Percentiles rank a stretch among this genome's conserved stretches.
Evolutionary conservation across 2,329 filamentous ascomycete species (phyloP).

Genomic region (Sporothrix euskadiensis): DNA sequence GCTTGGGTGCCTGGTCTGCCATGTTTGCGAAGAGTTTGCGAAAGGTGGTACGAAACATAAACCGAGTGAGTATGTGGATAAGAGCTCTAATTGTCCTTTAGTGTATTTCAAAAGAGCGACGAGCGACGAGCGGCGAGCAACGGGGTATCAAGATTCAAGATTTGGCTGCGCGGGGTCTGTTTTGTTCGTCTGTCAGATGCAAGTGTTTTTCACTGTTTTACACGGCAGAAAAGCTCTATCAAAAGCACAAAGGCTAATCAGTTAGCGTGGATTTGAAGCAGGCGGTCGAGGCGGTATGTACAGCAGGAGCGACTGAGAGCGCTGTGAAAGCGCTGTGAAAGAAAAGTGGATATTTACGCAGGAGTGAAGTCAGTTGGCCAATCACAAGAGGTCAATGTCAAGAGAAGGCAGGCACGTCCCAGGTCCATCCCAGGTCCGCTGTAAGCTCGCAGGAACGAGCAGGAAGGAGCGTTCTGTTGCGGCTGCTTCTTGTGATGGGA

Average conservation of each 20-base stretch:
- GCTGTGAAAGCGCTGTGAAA: neutral
- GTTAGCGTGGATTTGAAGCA: slow-evolving; percentile 9
- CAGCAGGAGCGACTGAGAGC: neutral
- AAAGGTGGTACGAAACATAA: slow-evolving; percentile 42
- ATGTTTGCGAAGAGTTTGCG: slow-evolving; percentile 50
- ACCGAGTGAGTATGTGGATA: neutral
- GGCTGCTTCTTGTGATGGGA: slow-evolving; percentile 26
- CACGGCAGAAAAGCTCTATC: slow-evolving; percentile 9
- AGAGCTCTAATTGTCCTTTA: neutral
- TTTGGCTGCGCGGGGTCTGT: neutral
- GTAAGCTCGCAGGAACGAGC: neutral
- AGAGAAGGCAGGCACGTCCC: neutral
- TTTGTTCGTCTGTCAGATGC: neutral
- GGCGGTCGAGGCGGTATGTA: neutral
- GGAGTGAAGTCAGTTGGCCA: neutral
- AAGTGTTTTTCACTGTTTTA: neutral
- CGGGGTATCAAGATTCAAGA: neutral
- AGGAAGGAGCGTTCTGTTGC: neutral
- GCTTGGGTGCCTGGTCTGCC: slow-evolving; percentile 71
- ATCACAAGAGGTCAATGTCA: neutral
- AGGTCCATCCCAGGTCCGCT: neutral
- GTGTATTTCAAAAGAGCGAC: neutral
- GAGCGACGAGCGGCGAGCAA: neutral
- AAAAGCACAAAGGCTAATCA: slow-evolving; percentile 13
- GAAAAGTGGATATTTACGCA: neutral